phyloP scores from a whole-genome alignment of 345 rosid genomes.

The Salix caprea region DNA sequence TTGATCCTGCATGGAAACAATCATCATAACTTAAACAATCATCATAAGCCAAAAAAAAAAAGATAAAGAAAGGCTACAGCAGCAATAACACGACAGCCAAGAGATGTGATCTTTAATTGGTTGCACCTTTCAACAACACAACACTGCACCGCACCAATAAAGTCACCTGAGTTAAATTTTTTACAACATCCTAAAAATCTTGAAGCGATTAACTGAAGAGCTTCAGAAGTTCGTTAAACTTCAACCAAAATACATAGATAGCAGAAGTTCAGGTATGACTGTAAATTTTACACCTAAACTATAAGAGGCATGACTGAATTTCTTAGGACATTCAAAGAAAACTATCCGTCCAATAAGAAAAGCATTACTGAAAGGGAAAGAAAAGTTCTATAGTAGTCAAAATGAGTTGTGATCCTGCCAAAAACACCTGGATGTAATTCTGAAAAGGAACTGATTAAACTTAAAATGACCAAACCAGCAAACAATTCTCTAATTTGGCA shows the following conservation, averaged over 20 bases:
- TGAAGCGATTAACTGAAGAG: neutral
- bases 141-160: neutral
- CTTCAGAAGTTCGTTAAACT: neutral
- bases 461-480: neutral
- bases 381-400: neutral
- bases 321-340: neutral
- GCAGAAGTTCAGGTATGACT: neutral
- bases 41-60: neutral
- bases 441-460: neutral
- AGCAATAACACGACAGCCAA: neutral
- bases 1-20: slow-evolving; percentile 20
- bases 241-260: neutral
- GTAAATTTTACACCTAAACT: neutral
- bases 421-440: neutral
- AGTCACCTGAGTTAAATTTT: neutral
- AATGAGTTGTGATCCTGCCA: neutral
- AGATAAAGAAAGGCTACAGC: too few species aligned
- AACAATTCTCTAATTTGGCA: neutral
- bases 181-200: neutral
- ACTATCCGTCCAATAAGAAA: neutral
- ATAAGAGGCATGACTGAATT: neutral
- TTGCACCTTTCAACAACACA: neutral
- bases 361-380: neutral
- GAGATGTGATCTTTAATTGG: neutral
- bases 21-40: neutral